Evolutionary conservation across 1,284 basidiomycete genomes (phyloP), one percentile per base, ranked within the genome.

Genomic region (Ustilago xerochloae): DNA sequence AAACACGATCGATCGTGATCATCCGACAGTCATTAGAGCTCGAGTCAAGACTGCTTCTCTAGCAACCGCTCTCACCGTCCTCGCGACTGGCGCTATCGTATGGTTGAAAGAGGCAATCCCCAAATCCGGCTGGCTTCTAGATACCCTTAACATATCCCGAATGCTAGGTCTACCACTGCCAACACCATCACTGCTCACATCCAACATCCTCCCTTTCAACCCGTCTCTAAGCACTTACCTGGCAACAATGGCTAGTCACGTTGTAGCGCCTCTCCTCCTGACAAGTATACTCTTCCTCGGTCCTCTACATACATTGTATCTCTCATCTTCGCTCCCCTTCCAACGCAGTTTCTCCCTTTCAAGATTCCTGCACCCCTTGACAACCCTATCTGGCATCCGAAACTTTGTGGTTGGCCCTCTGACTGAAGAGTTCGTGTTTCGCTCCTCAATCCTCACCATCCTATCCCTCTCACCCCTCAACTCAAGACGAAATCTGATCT

Each of bases 361-460:
- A 38, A 66, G 74, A 3, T 85, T 88, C 53, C 72, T 90, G 0
- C 55, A 83, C 13, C 80, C 81, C 51, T 85, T 91, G 61, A 82
- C 85, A 20, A 87, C 88, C 0, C 88, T 90, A 85, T 75, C 87
- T 29, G 91, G 91, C 0, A 59, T 90, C 28, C 86, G 96, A 64
- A 97, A 95, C 83, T 94, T 90, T 81, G 76, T 92, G 35, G 85
- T 92, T 29, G 94, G 90, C 0, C 96, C 96, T 0, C 84, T 94
- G 32, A 94, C 94, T 0, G 96, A 99, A 86, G 96, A 99, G 84
- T 78, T 97, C 24, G 92, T 94, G 3, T 99, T 97, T 83, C 88
- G 97, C 26, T 90, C 91, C 0, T 94, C 93, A 81, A 88, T 96
- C 43, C 87, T 97, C 20, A 86, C 90, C 2, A 88, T 90, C 1